Conservation (phyloP, 768 basidiomycete genomes). For the Fomitopsis serialis region DNA sequence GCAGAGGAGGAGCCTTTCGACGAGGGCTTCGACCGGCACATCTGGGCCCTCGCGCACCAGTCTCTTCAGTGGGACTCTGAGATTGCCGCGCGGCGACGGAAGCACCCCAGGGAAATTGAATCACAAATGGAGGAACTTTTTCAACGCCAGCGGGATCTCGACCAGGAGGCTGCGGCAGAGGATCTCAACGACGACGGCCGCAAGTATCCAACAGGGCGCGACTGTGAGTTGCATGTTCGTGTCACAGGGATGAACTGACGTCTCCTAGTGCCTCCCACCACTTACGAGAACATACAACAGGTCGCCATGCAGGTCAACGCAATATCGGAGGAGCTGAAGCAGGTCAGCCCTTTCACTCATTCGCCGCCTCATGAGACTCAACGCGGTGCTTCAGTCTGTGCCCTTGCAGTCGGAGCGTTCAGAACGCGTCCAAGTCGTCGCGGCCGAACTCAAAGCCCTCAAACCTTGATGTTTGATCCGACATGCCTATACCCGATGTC, state of each 20-base stretch:
- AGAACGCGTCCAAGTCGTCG: slow-evolving; percentile 37
- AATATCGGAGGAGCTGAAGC: slow-evolving; percentile 42
- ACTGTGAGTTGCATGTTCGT: slow-evolving; percentile 12
- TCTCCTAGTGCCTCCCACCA: slow-evolving; percentile 9
- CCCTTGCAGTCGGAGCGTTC: slow-evolving; percentile 47
- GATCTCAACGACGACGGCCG: slow-evolving; percentile 15
- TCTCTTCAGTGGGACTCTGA: slow-evolving; percentile 71
- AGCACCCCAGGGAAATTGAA: slow-evolving; percentile 50
- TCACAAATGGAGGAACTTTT: slow-evolving; percentile 33
- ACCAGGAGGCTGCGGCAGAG: slow-evolving; percentile 19
- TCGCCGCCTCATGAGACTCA: not conserved
- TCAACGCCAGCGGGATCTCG: slow-evolving; percentile 26
- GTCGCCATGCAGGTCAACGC: slow-evolving; percentile 31
- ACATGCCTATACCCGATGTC: too few species aligned
- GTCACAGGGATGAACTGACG: not conserved
- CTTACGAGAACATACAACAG: slow-evolving; percentile 18
- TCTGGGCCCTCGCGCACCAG: slow-evolving; percentile 77
- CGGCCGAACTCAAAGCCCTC: slow-evolving; percentile 45
- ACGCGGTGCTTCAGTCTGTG: slow-evolving; percentile 34
- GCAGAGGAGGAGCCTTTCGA: slow-evolving; percentile 66
- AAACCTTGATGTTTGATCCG: slow-evolving; percentile 27
- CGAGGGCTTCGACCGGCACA: slow-evolving; percentile 76
- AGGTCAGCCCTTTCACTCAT: slow-evolving; percentile 31
- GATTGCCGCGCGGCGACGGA: slow-evolving; percentile 62
- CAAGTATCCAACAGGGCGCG: slow-evolving; percentile 12